phyloP scores from a whole-genome alignment of 176 grass and related monocot species.

The Pharus latifolius region DNA sequence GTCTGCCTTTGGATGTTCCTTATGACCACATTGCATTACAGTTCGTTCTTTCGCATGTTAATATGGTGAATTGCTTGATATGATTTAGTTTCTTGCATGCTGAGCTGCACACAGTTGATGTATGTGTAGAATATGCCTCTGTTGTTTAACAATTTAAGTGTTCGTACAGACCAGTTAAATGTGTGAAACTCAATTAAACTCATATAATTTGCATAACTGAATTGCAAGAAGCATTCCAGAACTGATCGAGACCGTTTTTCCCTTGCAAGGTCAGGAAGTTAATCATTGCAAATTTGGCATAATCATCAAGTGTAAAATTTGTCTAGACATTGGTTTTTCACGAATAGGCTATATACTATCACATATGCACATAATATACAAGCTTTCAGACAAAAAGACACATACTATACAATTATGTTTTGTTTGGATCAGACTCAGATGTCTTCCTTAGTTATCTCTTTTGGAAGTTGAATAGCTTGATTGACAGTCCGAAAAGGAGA shows the following conservation, averaged over 20 bases:
- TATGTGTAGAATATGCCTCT: not conserved
- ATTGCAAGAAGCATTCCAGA: not conserved
- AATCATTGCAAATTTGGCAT: no score
- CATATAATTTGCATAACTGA: not conserved
- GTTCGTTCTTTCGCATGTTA: not conserved
- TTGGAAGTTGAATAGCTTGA: slow-evolving; percentile 76
- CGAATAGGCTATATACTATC: not conserved
- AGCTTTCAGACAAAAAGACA: no score
- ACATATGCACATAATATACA: no score
- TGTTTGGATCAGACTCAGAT: not conserved
- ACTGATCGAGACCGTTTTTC: no score
- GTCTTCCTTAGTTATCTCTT: slow-evolving; percentile 34
- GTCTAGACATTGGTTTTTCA: not conserved
- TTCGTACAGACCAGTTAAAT: not conserved
- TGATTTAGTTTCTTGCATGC: not conserved
- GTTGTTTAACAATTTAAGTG: not conserved
- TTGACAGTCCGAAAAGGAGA: slow-evolving; percentile 49
- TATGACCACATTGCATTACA: not conserved
- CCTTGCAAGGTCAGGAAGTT: no score
- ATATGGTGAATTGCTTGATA: not conserved
- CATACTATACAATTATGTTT: not conserved
- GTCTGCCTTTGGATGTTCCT: not conserved
- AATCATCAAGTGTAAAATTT: slow-evolving; percentile 1
- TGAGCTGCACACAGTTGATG: not conserved
- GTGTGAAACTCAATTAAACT: not conserved